phyloP scores from a whole-genome alignment of 2,329 filamentous ascomycete genomes.

The Fusarium incarnatum region DNA sequence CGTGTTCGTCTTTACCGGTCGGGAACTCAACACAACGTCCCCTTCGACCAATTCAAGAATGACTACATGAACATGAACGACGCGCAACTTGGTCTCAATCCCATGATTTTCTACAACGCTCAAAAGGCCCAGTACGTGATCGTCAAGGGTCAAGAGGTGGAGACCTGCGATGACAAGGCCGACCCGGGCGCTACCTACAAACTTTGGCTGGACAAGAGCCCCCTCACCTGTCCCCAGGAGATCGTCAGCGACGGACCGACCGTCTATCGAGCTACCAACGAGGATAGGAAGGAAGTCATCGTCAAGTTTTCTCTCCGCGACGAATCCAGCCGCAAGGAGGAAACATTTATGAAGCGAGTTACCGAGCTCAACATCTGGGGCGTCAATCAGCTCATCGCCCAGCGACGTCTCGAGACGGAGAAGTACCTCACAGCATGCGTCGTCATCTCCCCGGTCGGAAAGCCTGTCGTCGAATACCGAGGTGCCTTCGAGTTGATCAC shows the following conservation, averaged over 20 bases:
- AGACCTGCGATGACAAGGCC: neutral
- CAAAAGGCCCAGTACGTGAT: neutral
- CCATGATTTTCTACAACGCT: neutral
- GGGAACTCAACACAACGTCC: neutral
- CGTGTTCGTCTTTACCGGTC: neutral
- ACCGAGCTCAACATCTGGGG: constrained; percentile 30
- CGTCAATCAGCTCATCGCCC: constrained; percentile 25
- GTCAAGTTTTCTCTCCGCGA: constrained; percentile 35
- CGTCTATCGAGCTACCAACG: constrained; percentile 22
- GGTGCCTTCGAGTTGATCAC: constrained; percentile 50
- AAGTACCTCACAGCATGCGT: constrained; percentile 4
- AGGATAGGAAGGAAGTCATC: neutral
- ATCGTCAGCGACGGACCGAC: constrained; percentile 37
- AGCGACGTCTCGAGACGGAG: neutral
- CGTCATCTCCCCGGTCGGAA: constrained; percentile 27
- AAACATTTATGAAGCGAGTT: constrained; percentile 25
- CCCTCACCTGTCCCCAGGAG: constrained; percentile 15
- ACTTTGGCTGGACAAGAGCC: constrained; percentile 9
- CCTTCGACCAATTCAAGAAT: neutral
- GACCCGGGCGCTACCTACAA: neutral
- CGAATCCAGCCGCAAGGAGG: constrained; percentile 19
- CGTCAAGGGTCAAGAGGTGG: neutral
- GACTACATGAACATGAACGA: constrained; percentile 3
- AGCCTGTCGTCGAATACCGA: constrained; percentile 40
- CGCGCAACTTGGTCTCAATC: neutral